A percentile compares a stretch with the other conserved stretches of the same genome.
These are phyloP conservation scores for Plenodomus lindquistii DNA, from an alignment of 2,329 filamentous ascomycete species.

Conservation along the genomic window DNA sequence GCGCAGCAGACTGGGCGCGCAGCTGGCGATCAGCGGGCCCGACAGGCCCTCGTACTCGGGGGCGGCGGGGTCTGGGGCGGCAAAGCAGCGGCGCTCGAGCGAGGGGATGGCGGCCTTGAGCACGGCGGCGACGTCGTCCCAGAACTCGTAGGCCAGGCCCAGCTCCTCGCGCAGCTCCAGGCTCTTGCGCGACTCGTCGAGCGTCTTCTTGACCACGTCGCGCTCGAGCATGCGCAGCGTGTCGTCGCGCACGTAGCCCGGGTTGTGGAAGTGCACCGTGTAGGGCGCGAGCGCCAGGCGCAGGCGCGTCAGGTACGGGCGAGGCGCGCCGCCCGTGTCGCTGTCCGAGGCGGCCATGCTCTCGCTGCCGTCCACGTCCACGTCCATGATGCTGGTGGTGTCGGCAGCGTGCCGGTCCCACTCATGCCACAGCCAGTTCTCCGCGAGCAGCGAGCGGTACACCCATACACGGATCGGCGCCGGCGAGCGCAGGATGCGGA, in stretches of 20 bases:
- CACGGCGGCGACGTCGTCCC: conserved; percentile 62
- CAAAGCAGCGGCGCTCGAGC: conserved; percentile 64
- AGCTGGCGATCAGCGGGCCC: conserved; percentile 63
- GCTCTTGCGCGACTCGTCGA: conserved; percentile 61
- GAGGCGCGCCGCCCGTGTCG: conserved; percentile 13
- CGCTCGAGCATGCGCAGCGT: conserved; percentile 61
- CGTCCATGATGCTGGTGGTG: conserved; percentile 3
- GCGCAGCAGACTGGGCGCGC: conserved; percentile 62
- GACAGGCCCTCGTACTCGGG: conserved; percentile 63
- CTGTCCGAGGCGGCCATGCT: conserved; percentile 16
- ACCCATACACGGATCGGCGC: conserved; percentile 32
- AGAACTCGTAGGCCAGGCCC: conserved; percentile 60
- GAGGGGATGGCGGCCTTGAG: conserved; percentile 64
- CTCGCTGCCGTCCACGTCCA: conserved; percentile 13
- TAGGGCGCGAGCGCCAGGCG: conserved; percentile 54
- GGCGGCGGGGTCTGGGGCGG: conserved; percentile 59
- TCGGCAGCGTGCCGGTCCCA: conserved; percentile 18
- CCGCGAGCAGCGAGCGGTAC: conserved; percentile 27
- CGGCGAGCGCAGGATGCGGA: conserved; percentile 29
- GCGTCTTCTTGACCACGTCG: conserved; percentile 60
- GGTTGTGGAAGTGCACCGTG: conserved; percentile 62
- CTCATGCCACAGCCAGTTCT: conserved; percentile 25
- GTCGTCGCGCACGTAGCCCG: conserved; percentile 63
- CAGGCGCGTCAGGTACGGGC: conserved; percentile 49
- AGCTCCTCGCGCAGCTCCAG: conserved; percentile 61